Percentiles rank a stretch among this genome's conserved stretches.
phyloP scores from a whole-genome alignment of 257 asterid genomes.

The Solanum chilense region DNA sequence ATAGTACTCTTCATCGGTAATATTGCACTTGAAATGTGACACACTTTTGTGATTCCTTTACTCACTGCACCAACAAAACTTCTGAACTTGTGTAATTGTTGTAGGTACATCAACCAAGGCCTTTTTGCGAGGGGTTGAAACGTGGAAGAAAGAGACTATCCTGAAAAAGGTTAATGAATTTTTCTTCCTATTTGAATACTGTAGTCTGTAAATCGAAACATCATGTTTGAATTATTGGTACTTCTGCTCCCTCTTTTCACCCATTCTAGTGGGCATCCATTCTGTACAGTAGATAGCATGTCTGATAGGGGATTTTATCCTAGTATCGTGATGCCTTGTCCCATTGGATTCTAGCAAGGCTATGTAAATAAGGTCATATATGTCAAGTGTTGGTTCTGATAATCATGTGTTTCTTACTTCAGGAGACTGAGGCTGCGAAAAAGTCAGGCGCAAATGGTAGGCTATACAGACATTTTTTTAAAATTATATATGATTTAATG shows the following conservation, averaged over 20 bases:
- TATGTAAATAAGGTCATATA: neutral
- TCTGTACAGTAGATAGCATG: neutral
- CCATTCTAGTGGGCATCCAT: neutral
- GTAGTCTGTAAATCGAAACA: neutral
- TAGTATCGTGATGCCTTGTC: neutral
- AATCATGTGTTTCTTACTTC: neutral
- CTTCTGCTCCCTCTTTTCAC: neutral
- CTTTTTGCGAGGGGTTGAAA: conserved; percentile 78
- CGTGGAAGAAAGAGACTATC: conserved; percentile 89
- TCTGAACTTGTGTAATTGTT: conserved; percentile 12
- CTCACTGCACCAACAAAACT: neutral
- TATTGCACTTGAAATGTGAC: neutral
- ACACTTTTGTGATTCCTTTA: neutral
- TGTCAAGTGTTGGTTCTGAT: neutral
- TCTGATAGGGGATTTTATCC: neutral
- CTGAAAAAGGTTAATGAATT: conserved; percentile 44
- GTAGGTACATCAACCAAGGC: conserved; percentile 86
- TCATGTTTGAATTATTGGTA: neutral
- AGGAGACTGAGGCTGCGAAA: neutral
- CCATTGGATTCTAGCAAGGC: neutral
- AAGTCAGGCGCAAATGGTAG: conserved; percentile 34
- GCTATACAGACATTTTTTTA: conserved; percentile 10
- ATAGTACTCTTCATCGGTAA: conserved; percentile 80
- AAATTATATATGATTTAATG: neutral
- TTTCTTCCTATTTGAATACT: neutral